Percentiles rank a stretch among this genome's conserved stretches.
Evolutionary conservation across 2,329 filamentous ascomycete genomes (phyloP).

Genomic region (Aureobasidium uvarum): DNA sequence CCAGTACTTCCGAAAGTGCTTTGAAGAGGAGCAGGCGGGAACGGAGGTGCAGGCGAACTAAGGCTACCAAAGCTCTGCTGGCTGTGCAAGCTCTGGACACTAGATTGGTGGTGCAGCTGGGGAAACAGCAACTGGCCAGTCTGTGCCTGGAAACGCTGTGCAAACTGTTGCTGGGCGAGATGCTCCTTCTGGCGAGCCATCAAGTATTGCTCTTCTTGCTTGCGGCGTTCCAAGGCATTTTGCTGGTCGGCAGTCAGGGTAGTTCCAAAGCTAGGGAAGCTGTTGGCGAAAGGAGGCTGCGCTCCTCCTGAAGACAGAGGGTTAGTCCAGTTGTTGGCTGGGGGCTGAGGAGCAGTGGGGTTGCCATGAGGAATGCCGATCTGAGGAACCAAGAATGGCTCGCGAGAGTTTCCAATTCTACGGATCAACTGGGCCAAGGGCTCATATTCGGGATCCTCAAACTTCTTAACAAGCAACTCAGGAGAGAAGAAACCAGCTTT

Average conservation of each 20-base stretch:
- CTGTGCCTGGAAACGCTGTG: slow-evolving; percentile 68
- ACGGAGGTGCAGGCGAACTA: slow-evolving; percentile 63
- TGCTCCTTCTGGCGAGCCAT: slow-evolving; percentile 96
- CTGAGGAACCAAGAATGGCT: slow-evolving; percentile 96
- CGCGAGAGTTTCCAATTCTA: slow-evolving; percentile 93
- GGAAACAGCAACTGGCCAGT: slow-evolving; percentile 52
- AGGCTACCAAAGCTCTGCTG: slow-evolving; percentile 97
- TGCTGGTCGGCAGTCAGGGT: slow-evolving; percentile 97
- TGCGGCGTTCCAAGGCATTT: slow-evolving; percentile 91
- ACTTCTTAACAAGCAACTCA: slow-evolving; percentile 89
- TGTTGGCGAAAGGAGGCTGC: slow-evolving; percentile 83
- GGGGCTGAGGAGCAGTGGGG: slow-evolving; percentile 52
- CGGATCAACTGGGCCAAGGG: slow-evolving; percentile 91
- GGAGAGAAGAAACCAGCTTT: slow-evolving; percentile 97
- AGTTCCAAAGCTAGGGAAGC: slow-evolving; percentile 94
- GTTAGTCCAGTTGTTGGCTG: slow-evolving; percentile 42
- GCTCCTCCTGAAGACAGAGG: slow-evolving; percentile 41
- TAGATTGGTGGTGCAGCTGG: slow-evolving; percentile 85
- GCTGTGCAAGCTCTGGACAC: slow-evolving; percentile 91
- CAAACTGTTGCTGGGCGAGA: slow-evolving; percentile 79
- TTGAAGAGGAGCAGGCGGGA: slow-evolving; percentile 60
- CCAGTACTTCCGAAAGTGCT: slow-evolving; percentile 32
- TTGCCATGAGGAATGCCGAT: slow-evolving; percentile 92
- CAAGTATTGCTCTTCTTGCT: slow-evolving; percentile 96
- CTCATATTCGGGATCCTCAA: slow-evolving; percentile 92